Conservation (phyloP, 768 basidiomycete genomes). For the Panus rudis region DNA sequence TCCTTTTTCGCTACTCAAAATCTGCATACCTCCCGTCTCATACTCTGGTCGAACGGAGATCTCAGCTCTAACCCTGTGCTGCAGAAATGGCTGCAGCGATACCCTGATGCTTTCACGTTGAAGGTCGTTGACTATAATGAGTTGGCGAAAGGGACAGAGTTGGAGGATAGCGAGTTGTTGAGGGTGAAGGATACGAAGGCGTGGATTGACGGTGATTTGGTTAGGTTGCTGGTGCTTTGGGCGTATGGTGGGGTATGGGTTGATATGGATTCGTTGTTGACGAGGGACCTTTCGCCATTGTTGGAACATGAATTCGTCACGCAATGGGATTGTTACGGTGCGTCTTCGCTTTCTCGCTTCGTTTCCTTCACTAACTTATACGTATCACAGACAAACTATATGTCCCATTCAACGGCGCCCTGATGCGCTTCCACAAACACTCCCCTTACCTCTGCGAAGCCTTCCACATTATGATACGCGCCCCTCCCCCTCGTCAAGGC, state of each 20-base stretch:
- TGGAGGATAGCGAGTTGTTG: slow-evolving; percentile 61
- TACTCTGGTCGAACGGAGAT: slow-evolving; percentile 92
- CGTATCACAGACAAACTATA: slow-evolving; percentile 58
- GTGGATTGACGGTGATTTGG: slow-evolving; percentile 92
- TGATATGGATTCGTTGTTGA: slow-evolving; percentile 94
- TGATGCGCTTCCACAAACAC: slow-evolving; percentile 86
- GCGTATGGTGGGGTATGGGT: slow-evolving; percentile 91
- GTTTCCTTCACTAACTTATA: background rate
- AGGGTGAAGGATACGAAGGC: slow-evolving; percentile 66
- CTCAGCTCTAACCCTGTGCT: slow-evolving; percentile 51
- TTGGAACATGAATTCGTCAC: slow-evolving; percentile 95
- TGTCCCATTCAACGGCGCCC: slow-evolving; percentile 81
- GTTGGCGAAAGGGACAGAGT: slow-evolving; percentile 69
- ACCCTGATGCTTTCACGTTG: slow-evolving; percentile 68
- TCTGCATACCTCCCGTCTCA: slow-evolving; percentile 48
- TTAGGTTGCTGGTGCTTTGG: slow-evolving; percentile 86
- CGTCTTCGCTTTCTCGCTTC: slow-evolving; percentile 33
- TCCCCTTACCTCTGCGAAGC: slow-evolving; percentile 98
- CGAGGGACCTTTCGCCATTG: slow-evolving; percentile 78
- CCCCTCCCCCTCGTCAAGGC: slow-evolving; percentile 61
- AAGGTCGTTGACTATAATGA: slow-evolving; percentile 56
- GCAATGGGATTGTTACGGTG: slow-evolving; percentile 99
- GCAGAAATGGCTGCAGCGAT: slow-evolving; percentile 47
- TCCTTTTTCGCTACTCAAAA: slow-evolving; percentile 94
- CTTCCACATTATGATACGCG: slow-evolving; percentile 82